phyloP scores from a whole-genome alignment of 495 filamentous ascomycete species.

The Parathielavia appendiculata region DNA sequence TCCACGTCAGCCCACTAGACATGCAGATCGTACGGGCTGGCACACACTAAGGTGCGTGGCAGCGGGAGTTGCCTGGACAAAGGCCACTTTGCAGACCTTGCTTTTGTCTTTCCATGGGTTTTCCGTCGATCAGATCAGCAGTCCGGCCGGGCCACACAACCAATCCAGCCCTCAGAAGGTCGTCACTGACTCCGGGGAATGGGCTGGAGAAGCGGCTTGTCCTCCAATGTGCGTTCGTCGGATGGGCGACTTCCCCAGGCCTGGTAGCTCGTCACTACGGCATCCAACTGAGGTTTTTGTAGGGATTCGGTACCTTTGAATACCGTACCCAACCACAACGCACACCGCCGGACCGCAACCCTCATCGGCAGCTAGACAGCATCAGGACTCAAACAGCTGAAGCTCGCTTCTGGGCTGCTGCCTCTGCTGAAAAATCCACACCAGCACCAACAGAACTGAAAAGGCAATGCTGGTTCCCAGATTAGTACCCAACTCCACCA shows the following conservation, averaged over 20 bases:
- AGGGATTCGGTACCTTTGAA: no score
- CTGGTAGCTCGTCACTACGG: no score
- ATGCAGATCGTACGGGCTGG: constrained; percentile 14
- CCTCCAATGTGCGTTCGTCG: constrained; percentile 2
- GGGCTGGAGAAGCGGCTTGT: not conserved
- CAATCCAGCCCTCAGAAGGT: not conserved
- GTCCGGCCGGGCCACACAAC: constrained; percentile 9
- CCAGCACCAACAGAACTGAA: not conserved
- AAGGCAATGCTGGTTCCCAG: constrained; percentile 10
- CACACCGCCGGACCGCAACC: no score
- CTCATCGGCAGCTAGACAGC: no score
- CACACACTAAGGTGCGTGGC: not conserved
- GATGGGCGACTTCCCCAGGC: not conserved
- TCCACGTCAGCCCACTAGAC: constrained; percentile 6
- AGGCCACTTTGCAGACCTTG: constrained; percentile 14
- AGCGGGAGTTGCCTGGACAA: constrained; percentile 16
- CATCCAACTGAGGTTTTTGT: no score
- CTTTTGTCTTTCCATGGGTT: not conserved
- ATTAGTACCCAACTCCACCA: constrained; percentile 9
- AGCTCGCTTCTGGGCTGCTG: not conserved
- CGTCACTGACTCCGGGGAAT: not conserved
- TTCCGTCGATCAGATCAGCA: not conserved
- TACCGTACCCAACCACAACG: no score
- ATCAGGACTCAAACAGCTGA: no score
- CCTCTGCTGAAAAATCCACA: not conserved